These are phyloP conservation scores for Maudiozyma bulderi DNA, from an alignment of 805 yeast genomes.

Conservation along the genomic window DNA sequence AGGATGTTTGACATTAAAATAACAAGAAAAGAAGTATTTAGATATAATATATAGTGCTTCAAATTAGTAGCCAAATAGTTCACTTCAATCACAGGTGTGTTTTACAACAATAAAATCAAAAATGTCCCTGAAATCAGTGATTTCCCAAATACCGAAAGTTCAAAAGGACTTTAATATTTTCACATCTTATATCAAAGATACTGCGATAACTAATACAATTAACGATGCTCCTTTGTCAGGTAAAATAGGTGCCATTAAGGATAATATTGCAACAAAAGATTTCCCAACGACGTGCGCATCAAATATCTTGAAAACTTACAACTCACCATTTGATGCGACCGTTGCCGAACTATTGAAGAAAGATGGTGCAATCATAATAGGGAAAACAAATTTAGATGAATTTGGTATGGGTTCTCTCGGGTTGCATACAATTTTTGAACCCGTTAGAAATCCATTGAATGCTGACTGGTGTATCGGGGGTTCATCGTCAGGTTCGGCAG, in stretches of 20 bases:
- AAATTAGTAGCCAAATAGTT: no score
- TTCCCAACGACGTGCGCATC: constrained; percentile 79
- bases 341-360: constrained; percentile 45
- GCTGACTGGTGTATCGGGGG: constrained; percentile 53
- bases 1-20: no score
- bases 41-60: no score
- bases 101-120: not conserved
- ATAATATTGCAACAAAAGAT: constrained; percentile 61
- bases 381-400: constrained; percentile 90
- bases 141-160: constrained; percentile 9
- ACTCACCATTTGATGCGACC: constrained; percentile 77
- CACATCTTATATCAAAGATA: constrained; percentile 29
- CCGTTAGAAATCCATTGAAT: constrained; percentile 42
- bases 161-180: constrained; percentile 34
- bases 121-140: constrained; percentile 2
- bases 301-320: constrained; percentile 44
- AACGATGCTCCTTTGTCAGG: constrained; percentile 21
- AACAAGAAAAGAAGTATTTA: no score
- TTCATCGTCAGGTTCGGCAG: constrained; percentile 94
- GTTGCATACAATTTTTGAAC: constrained; percentile 45
- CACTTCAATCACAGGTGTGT: no score
- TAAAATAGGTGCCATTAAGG: constrained; percentile 51
- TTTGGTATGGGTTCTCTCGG: constrained; percentile 93
- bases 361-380: constrained; percentile 48
- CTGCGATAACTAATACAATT: constrained; percentile 6